A percentile compares a stretch with the other conserved stretches of the same genome.
Conservation (phyloP, 257 asterid species). For the Solanum sitiens region DNA sequence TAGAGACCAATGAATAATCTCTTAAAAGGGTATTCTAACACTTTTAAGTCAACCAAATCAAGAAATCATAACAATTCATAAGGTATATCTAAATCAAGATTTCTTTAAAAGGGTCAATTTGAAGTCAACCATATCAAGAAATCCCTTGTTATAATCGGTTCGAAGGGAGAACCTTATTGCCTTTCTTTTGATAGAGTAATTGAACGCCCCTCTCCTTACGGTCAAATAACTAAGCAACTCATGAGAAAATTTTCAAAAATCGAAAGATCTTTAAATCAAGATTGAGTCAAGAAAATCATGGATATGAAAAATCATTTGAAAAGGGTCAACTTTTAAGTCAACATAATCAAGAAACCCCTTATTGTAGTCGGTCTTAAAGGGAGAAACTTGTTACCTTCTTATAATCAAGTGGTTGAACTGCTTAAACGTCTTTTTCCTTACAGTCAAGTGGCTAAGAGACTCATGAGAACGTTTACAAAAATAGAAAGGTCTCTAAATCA, state of each 20-base stretch:
- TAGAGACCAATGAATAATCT: background rate
- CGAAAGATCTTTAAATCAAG: background rate
- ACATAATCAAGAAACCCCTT: background rate
- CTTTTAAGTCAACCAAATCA: background rate
- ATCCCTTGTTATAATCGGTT: no score
- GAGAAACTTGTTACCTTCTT: background rate
- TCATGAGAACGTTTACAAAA: background rate
- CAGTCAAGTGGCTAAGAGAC: background rate
- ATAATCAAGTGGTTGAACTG: background rate
- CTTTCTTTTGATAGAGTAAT: background rate
- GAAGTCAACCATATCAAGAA: background rate
- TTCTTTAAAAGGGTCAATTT: background rate
- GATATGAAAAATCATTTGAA: background rate
- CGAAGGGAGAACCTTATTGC: no score
- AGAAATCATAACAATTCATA: background rate
- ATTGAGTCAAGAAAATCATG: background rate
- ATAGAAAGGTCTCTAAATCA: background rate
- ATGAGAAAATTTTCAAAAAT: no score
- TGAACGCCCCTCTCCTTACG: no score
- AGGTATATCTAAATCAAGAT: background rate
- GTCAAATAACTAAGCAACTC: no score
- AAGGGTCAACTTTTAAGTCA: background rate
- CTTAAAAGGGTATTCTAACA: background rate
- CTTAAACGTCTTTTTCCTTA: no score
- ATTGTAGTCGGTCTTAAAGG: no score